Evolutionary conservation across 176 grass and related monocot species (phyloP).

Genomic region (Olyra latifolia): DNA sequence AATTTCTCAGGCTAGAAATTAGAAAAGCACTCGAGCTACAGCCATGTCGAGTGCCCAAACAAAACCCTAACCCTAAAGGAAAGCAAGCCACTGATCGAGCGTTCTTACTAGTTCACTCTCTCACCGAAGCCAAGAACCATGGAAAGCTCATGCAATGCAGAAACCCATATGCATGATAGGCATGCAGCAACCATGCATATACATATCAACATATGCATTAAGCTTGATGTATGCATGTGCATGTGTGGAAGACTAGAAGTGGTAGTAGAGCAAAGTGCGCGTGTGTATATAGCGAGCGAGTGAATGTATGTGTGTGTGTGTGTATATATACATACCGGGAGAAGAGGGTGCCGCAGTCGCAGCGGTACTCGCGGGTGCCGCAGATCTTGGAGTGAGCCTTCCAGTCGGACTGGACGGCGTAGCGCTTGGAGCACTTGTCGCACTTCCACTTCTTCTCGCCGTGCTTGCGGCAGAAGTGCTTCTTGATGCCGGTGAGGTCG

Average conservation of each 20-base stretch:
- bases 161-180: constrained; percentile 57
- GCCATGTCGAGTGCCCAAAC: constrained; percentile 41
- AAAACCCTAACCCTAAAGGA: constrained; percentile 78
- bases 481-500: constrained; percentile 98
- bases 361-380: constrained; percentile 96
- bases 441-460: constrained; percentile 99
- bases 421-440: constrained; percentile 97
- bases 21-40: constrained; percentile 31
- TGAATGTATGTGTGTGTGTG: no score
- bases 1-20: constrained; percentile 33
- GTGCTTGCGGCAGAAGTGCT: constrained; percentile 99
- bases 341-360: constrained; percentile 99
- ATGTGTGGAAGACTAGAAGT: constrained; percentile 1
- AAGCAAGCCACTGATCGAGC: constrained; percentile 18
- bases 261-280: neutral
- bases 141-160: constrained; percentile 43
- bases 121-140: constrained; percentile 30
- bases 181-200: constrained; percentile 39
- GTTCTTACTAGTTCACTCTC: constrained; percentile 30
- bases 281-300: neutral
- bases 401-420: constrained; percentile 97
- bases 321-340: constrained; percentile 55
- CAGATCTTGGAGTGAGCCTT: constrained; percentile 99
- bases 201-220: neutral
- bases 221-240: neutral